These are phyloP conservation scores for Ceratobasidium sp. DNA, from an alignment of 1,284 basidiomycete species.

Conservation along the genomic window DNA sequence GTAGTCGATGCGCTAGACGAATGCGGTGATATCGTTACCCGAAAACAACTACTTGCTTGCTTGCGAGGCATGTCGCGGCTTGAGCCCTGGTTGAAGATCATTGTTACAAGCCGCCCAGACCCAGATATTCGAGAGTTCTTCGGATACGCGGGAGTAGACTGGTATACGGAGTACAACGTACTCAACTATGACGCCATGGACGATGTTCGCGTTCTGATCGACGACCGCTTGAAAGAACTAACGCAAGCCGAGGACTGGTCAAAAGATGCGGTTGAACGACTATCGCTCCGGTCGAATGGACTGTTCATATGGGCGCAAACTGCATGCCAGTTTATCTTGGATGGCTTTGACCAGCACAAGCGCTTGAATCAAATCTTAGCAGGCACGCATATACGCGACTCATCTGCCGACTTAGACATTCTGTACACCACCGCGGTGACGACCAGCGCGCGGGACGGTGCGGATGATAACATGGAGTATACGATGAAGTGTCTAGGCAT, in stretches of 20 bases:
- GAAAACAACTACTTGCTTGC: not conserved
- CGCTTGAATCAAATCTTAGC: not conserved
- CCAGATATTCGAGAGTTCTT: not conserved
- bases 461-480: not conserved
- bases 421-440: conserved; percentile 21
- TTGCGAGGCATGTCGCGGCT: not conserved
- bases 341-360: not conserved
- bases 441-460: not conserved
- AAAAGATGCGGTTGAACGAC: not conserved
- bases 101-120: conserved; percentile 44
- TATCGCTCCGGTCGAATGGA: conserved; percentile 8
- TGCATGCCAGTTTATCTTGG: conserved; percentile 9
- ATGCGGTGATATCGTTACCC: conserved; percentile 10
- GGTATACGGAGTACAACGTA: not conserved
- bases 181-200: not conserved
- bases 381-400: not conserved
- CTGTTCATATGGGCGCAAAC: conserved; percentile 15
- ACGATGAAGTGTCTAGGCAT: not conserved
- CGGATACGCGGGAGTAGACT: not conserved
- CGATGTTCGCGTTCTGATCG: not conserved
- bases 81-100: not conserved
- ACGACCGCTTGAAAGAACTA: not conserved
- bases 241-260: not conserved
- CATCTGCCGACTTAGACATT: not conserved
- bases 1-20: conserved; percentile 5